A percentile compares a stretch with the other conserved stretches of the same genome.
These are phyloP conservation scores for Tilletia setariae DNA, from an alignment of 1,284 basidiomycete genomes.

Conservation along the genomic window DNA sequence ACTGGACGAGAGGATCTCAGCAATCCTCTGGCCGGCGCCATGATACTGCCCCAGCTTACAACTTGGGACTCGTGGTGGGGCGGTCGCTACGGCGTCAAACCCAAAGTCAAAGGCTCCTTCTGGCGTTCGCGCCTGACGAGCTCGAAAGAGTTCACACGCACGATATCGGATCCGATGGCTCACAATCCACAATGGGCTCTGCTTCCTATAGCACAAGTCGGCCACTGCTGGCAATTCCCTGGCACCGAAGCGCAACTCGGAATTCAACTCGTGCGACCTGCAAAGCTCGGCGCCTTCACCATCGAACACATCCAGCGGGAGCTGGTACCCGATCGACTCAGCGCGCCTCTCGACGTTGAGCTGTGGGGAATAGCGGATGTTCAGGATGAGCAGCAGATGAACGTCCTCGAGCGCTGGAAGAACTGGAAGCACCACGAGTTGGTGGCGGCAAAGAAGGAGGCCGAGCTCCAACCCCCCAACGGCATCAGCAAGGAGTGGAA, in stretches of 20 bases:
- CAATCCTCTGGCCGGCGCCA: not conserved
- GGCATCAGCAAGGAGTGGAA: slow-evolving; percentile 17
- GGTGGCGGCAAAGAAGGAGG: slow-evolving; percentile 6
- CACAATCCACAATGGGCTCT: slow-evolving; percentile 1
- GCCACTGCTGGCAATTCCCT: slow-evolving; percentile 13
- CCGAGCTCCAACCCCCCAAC: slow-evolving; percentile 13
- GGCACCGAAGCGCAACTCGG: not conserved
- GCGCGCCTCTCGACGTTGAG: not conserved
- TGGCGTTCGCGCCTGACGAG: not conserved
- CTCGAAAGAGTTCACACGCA: not conserved
- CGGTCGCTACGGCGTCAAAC: slow-evolving; percentile 1
- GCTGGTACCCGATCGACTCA: not conserved
- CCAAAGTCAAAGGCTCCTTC: not conserved
- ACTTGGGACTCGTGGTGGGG: not conserved
- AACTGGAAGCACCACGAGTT: not conserved
- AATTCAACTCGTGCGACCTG: not conserved
- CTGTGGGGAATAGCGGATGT: slow-evolving; percentile 3
- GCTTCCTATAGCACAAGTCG: not conserved
- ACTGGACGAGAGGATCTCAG: not conserved
- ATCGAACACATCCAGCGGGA: slow-evolving; percentile 6
- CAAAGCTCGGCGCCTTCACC: not conserved
- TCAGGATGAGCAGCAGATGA: not conserved
- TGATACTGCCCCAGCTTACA: not conserved
- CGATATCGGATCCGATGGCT: not conserved
- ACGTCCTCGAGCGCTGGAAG: not conserved